Percentiles rank a stretch among this genome's conserved stretches.
Conservation (phyloP, 2,329 filamentous ascomycete species). For the Scedosporium dehoogii region DNA sequence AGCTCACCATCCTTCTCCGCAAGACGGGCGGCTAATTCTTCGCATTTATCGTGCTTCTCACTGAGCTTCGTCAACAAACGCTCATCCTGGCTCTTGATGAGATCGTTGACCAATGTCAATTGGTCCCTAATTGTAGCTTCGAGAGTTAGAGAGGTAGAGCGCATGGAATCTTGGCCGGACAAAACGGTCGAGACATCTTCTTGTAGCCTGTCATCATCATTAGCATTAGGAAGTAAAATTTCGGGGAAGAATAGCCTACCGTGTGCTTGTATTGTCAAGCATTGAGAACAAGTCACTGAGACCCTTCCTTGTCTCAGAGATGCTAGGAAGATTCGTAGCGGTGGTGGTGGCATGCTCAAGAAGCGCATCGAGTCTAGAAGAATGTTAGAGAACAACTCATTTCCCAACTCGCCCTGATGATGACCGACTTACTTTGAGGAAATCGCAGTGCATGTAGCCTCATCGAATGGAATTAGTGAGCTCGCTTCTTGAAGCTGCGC, state of each 20-base stretch:
- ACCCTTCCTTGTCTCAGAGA: not conserved
- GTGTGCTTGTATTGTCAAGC: not conserved
- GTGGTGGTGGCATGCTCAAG: not conserved
- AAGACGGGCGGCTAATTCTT: conserved; percentile 3
- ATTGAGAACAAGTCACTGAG: not conserved
- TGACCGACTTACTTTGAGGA: not conserved
- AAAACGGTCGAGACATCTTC: conserved; percentile 1
- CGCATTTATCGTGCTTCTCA: conserved; percentile 8
- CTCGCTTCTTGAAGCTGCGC: conserved; percentile 3
- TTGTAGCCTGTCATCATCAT: not conserved
- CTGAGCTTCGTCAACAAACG: not conserved
- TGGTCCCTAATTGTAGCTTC: conserved; percentile 2
- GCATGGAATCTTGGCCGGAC: not conserved
- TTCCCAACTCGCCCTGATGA: not conserved
- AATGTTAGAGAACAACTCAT: not conserved
- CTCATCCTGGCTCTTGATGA: conserved; percentile 4
- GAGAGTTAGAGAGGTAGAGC: not conserved
- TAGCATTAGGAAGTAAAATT: not conserved
- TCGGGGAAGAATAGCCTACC: not conserved
- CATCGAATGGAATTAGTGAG: not conserved
- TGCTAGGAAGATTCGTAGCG: not conserved
- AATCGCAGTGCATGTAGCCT: not conserved
- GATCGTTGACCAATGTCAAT: not conserved
- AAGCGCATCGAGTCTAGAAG: not conserved
- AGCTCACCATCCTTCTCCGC: not conserved